Evolutionary conservation across 345 rosid species (phyloP), one percentile per base, ranked within the genome.

Genomic region (Citrus sp.): DNA sequence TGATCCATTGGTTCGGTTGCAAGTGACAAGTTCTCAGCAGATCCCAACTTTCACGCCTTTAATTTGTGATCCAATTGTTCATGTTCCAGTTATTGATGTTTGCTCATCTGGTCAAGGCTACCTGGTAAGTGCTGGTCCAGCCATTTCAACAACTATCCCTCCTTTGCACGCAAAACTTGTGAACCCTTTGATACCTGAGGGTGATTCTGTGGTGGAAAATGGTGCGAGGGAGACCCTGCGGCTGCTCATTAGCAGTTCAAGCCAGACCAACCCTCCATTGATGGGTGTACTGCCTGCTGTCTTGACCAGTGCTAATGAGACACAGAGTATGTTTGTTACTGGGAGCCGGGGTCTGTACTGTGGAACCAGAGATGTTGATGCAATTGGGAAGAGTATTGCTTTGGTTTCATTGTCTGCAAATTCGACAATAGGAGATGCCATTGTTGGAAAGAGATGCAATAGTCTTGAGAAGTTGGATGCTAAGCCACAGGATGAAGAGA

Each of bases 61-160:
- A 38, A 93, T 97, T 73, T 94, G 99, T 10, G 99, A 97, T 66
- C 90, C 99, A 2, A 94, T 97, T 60, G 98, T 97, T 77, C 99
- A 97, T 58, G 78, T 94, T 55, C 99, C 99, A 0, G 89, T 93
- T 13, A 90, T 97, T 18, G 97, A 94, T 86, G 86, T 94, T 77
- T 96, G 92, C 88, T 96, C 99, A 6, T 90, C 98, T 4, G 99
- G 98, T 73, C 99, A 93, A 86, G 92, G 92, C 62, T 97, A 93
- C 83, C 87, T 97, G 70, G 98, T 94, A 64, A 94, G 98, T 69
- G 92, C 95, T 2, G 98, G 98, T 65, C 89, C 97, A 5, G 49
- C 87, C 0, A 87, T 93, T 73, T 68, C 98, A 5, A 84, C 94
- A 10, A 73, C 90, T 5, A 91, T 96, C 24, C 80, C 95, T 22